A percentile compares a stretch with the other conserved stretches of the same genome.
Evolutionary conservation across 129 eudicot species (phyloP).

Genomic region (Centrapalus pauciflorus): DNA sequence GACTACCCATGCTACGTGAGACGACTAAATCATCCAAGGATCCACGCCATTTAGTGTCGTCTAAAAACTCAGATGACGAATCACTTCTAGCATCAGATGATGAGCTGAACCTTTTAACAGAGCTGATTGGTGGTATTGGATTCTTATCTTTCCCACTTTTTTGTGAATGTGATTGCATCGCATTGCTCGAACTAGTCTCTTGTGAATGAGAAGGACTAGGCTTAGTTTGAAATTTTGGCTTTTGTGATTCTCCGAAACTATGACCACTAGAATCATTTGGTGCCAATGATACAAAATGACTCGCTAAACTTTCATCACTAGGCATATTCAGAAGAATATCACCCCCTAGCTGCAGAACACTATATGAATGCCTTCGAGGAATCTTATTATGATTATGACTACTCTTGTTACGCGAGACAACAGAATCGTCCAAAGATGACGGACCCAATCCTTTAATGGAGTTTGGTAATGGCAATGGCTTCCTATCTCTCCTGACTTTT

Average conservation of each 20-base stretch:
- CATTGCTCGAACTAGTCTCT: too few species aligned
- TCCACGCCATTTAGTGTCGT: conserved; percentile 26
- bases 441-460: too few species aligned
- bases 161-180: neutral
- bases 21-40: conserved; percentile 29
- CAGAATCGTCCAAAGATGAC: too few species aligned
- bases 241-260: conserved; percentile 4
- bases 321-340: conserved; percentile 26
- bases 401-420: conserved; percentile 8
- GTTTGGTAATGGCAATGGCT: too few species aligned
- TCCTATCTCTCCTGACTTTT: too few species aligned
- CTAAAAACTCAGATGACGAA: neutral
- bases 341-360: conserved; percentile 9
- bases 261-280: conserved; percentile 12
- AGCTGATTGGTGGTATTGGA: conserved; percentile 17
- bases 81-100: conserved; percentile 10
- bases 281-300: neutral
- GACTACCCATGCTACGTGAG: conserved; percentile 14
- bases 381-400: neutral
- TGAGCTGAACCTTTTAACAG: conserved; percentile 10
- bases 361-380: conserved; percentile 32
- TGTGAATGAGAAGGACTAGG: neutral
- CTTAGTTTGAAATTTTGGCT: neutral
- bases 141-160: conserved; percentile 17
- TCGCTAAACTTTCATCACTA: conserved; percentile 13